A percentile compares a stretch with the other conserved stretches of the same genome.
Evolutionary conservation across 2,329 filamentous ascomycete species (phyloP).

Genomic region (Sporothrix phasma): DNA sequence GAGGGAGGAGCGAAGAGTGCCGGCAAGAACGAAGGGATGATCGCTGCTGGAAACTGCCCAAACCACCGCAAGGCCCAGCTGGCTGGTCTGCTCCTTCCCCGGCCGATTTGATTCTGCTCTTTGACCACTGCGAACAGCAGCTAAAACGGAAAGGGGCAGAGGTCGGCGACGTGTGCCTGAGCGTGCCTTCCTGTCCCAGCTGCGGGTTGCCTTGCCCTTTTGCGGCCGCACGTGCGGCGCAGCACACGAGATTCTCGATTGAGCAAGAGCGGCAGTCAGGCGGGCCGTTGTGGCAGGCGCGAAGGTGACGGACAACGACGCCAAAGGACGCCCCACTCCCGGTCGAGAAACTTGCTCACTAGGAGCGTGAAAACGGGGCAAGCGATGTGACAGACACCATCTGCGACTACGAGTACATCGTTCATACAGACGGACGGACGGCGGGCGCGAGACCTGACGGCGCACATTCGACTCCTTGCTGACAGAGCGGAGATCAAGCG

Average conservation of each 20-base stretch:
- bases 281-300: background rate
- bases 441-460: background rate
- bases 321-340: background rate
- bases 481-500: background rate
- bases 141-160: background rate
- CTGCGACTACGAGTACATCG: no score
- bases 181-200: background rate
- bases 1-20: no score
- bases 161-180: background rate
- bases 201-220: background rate
- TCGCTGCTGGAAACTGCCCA: no score
- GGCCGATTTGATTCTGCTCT: background rate
- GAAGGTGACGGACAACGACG: background rate
- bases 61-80: background rate
- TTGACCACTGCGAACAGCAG: background rate
- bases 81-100: background rate
- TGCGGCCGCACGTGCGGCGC: background rate
- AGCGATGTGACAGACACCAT: background rate
- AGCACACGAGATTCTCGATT: background rate
- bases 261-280: background rate
- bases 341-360: slow-evolving; percentile 4
- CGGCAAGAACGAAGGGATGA: no score
- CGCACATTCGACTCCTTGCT: background rate
- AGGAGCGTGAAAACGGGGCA: background rate
- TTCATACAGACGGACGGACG: background rate